Evolutionary conservation across 441 rosid species (phyloP).

Genomic region (Bocquillonia castaneifolia): DNA sequence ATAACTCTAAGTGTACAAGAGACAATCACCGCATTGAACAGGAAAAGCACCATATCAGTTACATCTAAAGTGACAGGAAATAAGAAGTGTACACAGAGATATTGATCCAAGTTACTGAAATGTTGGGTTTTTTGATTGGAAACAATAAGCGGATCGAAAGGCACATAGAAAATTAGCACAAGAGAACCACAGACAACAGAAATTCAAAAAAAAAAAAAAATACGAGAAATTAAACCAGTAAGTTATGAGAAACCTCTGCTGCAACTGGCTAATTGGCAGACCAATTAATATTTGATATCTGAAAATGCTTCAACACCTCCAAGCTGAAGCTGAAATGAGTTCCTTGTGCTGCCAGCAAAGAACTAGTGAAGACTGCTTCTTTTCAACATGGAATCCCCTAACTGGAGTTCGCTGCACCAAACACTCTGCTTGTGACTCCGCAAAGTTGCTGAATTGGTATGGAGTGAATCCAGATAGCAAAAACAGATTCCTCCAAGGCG

Average conservation of each 20-base stretch:
- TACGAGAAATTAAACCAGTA: conserved; percentile 32
- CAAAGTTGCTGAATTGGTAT: conserved; percentile 47
- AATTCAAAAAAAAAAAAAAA: conserved; percentile 22
- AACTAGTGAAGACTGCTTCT: conserved; percentile 49
- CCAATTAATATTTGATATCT: conserved; percentile 10
- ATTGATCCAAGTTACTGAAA: conserved; percentile 30
- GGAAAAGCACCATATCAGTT: conserved; percentile 18
- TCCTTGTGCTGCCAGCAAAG: conserved; percentile 64
- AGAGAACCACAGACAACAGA: conserved; percentile 29
- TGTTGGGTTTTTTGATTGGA: conserved; percentile 34
- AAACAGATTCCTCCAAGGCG: conserved; percentile 41
- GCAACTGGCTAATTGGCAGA: conserved; percentile 18
- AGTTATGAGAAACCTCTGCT: conserved; percentile 33
- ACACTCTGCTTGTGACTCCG: conserved; percentile 65
- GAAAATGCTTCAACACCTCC: conserved; percentile 51
- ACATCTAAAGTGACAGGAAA: conserved; percentile 21
- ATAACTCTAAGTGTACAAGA: conserved; percentile 31
- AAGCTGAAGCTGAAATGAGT: conserved; percentile 60
- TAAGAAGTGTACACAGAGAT: conserved; percentile 32
- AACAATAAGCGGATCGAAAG: conserved; percentile 38
- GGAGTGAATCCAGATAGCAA: conserved; percentile 51
- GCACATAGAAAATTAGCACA: conserved; percentile 45
- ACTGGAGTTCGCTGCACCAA: conserved; percentile 47
- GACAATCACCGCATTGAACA: conserved; percentile 16
- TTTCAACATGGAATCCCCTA: conserved; percentile 65